These are phyloP conservation scores for Trypanosoma caninum DNA, from an alignment of 208 protist species.

Conservation along the genomic window DNA sequence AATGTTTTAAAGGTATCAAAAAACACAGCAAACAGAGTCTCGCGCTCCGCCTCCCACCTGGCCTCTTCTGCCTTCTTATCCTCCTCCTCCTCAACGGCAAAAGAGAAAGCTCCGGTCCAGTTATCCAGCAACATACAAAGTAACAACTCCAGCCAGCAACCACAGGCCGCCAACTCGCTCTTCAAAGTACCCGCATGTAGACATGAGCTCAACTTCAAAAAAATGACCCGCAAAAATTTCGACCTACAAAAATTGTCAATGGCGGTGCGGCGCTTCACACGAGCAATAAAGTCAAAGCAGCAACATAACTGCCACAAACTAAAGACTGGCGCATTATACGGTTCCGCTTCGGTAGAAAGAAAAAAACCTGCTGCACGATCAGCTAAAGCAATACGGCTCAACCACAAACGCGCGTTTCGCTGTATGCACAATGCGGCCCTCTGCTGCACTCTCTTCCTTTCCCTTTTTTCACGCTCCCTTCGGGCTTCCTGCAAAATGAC, in stretches of 20 bases:
- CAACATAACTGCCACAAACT: conserved; percentile 15
- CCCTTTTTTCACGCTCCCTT: conserved; percentile 38
- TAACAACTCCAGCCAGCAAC: not conserved
- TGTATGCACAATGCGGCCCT: conserved; percentile 42
- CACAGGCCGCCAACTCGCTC: conserved; percentile 2
- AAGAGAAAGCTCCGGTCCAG: not conserved
- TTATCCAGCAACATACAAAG: conserved; percentile 4
- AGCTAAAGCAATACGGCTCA: conserved; percentile 28
- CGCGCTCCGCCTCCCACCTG: not conserved
- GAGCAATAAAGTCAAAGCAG: conserved; percentile 20
- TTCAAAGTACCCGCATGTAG: conserved; percentile 2
- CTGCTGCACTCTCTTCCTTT: conserved; percentile 35
- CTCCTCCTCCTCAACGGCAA: not conserved
- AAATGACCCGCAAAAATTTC: conserved; percentile 4
- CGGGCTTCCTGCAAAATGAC: conserved; percentile 54
- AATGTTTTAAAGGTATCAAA: not conserved
- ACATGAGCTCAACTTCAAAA: not conserved
- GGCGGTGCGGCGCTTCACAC: not conserved
- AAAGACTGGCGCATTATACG: not conserved
- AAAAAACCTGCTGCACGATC: conserved; percentile 9
- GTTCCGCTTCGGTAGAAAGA: not conserved
- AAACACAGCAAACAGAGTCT: conserved; percentile 6
- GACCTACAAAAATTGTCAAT: not conserved
- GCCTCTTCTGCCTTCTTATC: not conserved
- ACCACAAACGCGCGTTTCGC: conserved; percentile 37